These are phyloP conservation scores for Apophysomyces elegans DNA, from an alignment of 371 early-diverging fungal genomes.

Conservation along the genomic window DNA sequence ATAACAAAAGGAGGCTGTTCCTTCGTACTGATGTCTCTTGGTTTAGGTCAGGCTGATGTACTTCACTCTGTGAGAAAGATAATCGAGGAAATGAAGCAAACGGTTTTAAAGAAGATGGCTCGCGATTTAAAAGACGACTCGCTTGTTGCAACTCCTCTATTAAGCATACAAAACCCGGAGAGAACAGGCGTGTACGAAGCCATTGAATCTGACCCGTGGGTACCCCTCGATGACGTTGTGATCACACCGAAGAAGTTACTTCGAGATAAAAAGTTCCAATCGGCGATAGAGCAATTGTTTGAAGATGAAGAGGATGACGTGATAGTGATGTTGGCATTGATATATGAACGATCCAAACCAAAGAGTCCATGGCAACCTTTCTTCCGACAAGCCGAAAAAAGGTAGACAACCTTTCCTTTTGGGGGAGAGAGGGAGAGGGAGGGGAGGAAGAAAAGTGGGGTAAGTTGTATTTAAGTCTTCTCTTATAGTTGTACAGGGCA, in stretches of 20 bases:
- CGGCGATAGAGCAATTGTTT: slow-evolving; percentile 29
- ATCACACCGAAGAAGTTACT: slow-evolving; percentile 36
- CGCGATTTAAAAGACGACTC: slow-evolving; percentile 20
- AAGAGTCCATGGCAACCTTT: slow-evolving; percentile 34
- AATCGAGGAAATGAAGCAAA: slow-evolving; percentile 27
- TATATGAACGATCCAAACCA: slow-evolving; percentile 35
- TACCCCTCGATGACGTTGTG: slow-evolving; percentile 26
- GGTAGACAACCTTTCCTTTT: slow-evolving; percentile 16
- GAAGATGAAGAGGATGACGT: slow-evolving; percentile 58
- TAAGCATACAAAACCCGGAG: slow-evolving; percentile 34
- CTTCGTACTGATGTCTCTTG: slow-evolving; percentile 3
- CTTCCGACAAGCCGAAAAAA: slow-evolving; percentile 26
- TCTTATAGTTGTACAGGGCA: slow-evolving; percentile 5
- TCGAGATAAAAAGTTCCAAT: slow-evolving; percentile 25
- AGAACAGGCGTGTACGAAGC: not conserved
- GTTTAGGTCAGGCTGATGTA: slow-evolving; percentile 37
- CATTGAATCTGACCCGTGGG: slow-evolving; percentile 8
- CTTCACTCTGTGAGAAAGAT: slow-evolving; percentile 23
- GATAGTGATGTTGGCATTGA: slow-evolving; percentile 46
- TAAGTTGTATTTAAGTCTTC: not conserved
- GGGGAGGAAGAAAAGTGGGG: not conserved
- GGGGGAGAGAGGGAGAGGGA: no score
- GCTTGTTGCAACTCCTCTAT: slow-evolving; percentile 37
- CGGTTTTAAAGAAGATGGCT: slow-evolving; percentile 30
- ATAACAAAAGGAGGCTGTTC: not conserved